These are phyloP conservation scores for Penicillium occitanis DNA, from an alignment of 2,329 filamentous ascomycete genomes.

Conservation along the genomic window DNA sequence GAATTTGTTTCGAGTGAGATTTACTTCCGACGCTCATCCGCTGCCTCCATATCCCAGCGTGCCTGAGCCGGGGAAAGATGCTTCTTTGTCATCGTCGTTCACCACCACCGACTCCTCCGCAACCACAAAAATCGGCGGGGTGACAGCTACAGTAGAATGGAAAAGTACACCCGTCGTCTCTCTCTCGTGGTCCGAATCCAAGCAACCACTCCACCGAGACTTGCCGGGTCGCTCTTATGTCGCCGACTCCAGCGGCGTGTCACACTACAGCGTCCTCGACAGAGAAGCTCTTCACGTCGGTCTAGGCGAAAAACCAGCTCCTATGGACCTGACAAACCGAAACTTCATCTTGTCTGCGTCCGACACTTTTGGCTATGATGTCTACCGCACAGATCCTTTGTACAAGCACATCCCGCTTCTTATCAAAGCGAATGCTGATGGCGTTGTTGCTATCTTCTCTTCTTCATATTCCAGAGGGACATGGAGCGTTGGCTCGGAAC, in stretches of 20 bases:
- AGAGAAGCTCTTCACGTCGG: conserved; percentile 65
- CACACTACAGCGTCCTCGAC: conserved; percentile 65
- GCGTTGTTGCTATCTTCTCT: conserved; percentile 67
- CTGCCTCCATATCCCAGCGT: conserved; percentile 66
- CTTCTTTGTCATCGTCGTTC: conserved; percentile 28
- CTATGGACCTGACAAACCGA: conserved; percentile 68
- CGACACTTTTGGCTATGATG: conserved; percentile 72
- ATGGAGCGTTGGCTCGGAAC: conserved; percentile 68
- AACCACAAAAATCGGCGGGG: conserved; percentile 50
- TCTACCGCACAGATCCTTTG: conserved; percentile 67
- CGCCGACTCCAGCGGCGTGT: conserved; percentile 60
- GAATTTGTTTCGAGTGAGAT: conserved; percentile 68
- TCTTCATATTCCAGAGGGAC: conserved; percentile 63
- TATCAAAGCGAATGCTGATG: conserved; percentile 64
- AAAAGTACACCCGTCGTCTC: conserved; percentile 58
- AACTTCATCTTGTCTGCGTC: conserved; percentile 67
- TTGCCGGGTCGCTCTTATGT: conserved; percentile 66
- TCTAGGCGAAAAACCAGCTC: conserved; percentile 69
- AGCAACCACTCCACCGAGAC: conserved; percentile 61
- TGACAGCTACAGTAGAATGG: conserved; percentile 62
- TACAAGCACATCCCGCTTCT: conserved; percentile 75
- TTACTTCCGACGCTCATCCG: conserved; percentile 61
- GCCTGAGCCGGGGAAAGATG: conserved; percentile 45
- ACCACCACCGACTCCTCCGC: conserved; percentile 35
- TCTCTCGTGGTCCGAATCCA: conserved; percentile 52